phyloP scores from a whole-genome alignment of 2,329 filamentous ascomycete species.

The Diaporthe humulicola region DNA sequence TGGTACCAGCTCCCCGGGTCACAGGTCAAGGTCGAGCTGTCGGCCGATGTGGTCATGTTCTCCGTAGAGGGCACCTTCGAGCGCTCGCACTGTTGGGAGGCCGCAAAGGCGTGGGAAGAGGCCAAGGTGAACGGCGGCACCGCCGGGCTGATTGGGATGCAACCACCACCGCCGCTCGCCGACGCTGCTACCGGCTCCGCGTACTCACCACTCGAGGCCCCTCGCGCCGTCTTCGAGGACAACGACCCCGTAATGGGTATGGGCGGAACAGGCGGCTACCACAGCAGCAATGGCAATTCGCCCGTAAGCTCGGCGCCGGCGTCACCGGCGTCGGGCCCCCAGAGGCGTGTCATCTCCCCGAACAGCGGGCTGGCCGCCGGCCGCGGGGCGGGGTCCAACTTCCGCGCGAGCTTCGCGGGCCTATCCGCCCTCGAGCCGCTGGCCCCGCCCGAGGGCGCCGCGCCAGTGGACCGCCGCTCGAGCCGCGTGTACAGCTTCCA shows the following conservation, averaged over 20 bases:
- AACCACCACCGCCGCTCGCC: slow-evolving; percentile 36
- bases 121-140: slow-evolving; percentile 34
- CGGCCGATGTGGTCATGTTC: slow-evolving; percentile 71
- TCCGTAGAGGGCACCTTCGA: slow-evolving; percentile 73
- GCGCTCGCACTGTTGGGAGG: slow-evolving; percentile 69
- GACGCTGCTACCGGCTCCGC: slow-evolving; percentile 20
- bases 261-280: slow-evolving; percentile 35
- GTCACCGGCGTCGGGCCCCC: slow-evolving; percentile 32
- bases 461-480: slow-evolving; percentile 37
- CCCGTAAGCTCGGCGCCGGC: slow-evolving; percentile 39
- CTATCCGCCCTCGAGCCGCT: slow-evolving; percentile 51
- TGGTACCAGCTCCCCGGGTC: slow-evolving; percentile 82
- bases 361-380: slow-evolving; percentile 36
- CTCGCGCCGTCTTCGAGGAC: slow-evolving; percentile 47
- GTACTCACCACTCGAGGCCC: slow-evolving; percentile 47
- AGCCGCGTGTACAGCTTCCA: slow-evolving; percentile 39
- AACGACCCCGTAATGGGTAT: slow-evolving; percentile 43
- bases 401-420: slow-evolving; percentile 50
- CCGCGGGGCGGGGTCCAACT: slow-evolving; percentile 43
- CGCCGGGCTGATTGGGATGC: slow-evolving; percentile 47
- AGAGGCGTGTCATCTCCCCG: slow-evolving; percentile 34
- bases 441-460: slow-evolving; percentile 35
- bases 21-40: slow-evolving; percentile 67
- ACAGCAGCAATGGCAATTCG: slow-evolving; percentile 41
- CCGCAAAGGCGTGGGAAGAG: slow-evolving; percentile 63